Evolutionary conservation across 2,329 filamentous ascomycete genomes (phyloP), one percentile per base, ranked within the genome.

Genomic region (Neocatenulostroma microsporum): DNA sequence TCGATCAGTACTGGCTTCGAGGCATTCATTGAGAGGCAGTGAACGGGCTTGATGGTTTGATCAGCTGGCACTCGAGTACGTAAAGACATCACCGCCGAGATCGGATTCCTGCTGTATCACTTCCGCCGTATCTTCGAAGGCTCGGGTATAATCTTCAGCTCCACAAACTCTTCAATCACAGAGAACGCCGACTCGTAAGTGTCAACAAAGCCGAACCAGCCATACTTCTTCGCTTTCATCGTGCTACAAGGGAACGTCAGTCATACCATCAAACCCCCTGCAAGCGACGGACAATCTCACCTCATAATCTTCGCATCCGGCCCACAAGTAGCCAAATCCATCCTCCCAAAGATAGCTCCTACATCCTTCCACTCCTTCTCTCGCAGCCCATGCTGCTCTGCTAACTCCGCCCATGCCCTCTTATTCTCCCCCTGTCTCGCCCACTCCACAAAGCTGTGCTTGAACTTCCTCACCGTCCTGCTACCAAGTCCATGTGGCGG

Each of bases 391-490:
- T 42, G 39, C 24, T 31, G 21, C 30, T 18, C 20, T 12, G 25
- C 31, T 26, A 42, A 27, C 17, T 34, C 35, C 21, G 27, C 24
- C 39, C 39, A 42, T n/a, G 36, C 39, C 10, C 9, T n/a, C 7
- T 28, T 10, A 26, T 30, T 30, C 26, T 38, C 25, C 12, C n/a
- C 12, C 15, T 30, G 4, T 12, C 39, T 30, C 13, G 39, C 39
- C 39, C 39, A 42, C 17, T 38, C 39, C 12, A 42, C 39, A 27
- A 42, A 42, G 23, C 26, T 32, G 23, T 34, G 39, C n/a, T 17
- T 36, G 15, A 9, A 41, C 15, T 23, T 26, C 39, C 38, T 41
- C 23, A 30, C 21, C 4, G 20, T 37, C 18, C 21, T 29, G 21
- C 19, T 17, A 3, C 39, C 34, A 6, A 34, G 19, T 4, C 39